phyloP scores from a whole-genome alignment of 257 asterid genomes.

The Salvia miltiorrhiza region DNA sequence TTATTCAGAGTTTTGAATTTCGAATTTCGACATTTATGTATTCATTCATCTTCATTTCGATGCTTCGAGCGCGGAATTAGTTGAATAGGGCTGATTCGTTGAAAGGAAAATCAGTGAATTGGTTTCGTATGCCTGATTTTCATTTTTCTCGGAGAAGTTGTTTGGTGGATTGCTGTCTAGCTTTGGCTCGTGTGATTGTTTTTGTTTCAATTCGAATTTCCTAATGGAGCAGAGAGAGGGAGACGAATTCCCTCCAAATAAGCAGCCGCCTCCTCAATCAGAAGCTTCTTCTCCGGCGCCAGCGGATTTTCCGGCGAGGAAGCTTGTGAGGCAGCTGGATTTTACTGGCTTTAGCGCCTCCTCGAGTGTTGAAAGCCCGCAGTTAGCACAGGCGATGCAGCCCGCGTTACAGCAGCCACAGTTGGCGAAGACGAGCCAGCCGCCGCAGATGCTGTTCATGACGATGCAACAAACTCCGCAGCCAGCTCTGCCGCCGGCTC shows the following conservation, averaged over 20 bases:
- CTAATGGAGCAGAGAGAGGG: constrained; percentile 77
- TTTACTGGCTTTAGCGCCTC: constrained; percentile 53
- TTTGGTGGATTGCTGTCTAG: constrained; percentile 25
- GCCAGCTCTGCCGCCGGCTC: constrained; percentile 42
- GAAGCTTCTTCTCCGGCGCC: constrained; percentile 48
- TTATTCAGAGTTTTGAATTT: constrained; percentile 15
- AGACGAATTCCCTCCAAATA: constrained; percentile 72
- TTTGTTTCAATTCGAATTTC: constrained; percentile 15
- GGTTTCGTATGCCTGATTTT: constrained; percentile 11
- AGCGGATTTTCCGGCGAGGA: constrained; percentile 70
- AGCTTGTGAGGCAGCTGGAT: constrained; percentile 98
- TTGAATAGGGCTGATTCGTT: neutral
- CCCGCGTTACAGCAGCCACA: constrained; percentile 24
- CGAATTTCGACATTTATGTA: neutral
- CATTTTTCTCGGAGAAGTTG: constrained; percentile 1
- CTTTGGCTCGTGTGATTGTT: constrained; percentile 19
- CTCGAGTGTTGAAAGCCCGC: constrained; percentile 34
- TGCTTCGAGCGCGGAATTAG: constrained; percentile 7
- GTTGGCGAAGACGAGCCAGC: constrained; percentile 28
- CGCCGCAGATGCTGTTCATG: constrained; percentile 46
- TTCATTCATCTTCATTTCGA: neutral
- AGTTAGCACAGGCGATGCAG: constrained; percentile 35
- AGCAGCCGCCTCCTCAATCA: constrained; percentile 38
- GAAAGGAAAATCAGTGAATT: constrained; percentile 22
- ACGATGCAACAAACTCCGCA: constrained; percentile 51